Percentiles rank a stretch among this genome's conserved stretches.
These are phyloP conservation scores for Coemansia sp. DNA, from an alignment of 192 early-diverging fungal genomes.

Conservation along the genomic window DNA sequence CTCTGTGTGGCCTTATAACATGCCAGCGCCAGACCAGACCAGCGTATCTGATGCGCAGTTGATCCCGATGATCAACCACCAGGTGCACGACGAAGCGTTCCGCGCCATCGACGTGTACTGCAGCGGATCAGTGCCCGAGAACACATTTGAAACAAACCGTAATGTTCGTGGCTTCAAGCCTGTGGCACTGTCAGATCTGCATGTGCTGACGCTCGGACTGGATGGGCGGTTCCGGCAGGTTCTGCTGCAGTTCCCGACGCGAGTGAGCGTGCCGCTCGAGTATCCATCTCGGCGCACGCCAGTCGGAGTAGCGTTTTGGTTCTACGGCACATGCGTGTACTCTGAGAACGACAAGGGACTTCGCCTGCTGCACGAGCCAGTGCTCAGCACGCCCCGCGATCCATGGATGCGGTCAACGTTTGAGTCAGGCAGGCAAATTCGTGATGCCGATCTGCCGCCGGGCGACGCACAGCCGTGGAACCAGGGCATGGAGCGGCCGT, in stretches of 20 bases:
- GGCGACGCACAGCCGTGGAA: constrained; percentile 4
- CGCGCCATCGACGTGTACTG: constrained; percentile 1
- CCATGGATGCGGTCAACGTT: constrained; percentile 7
- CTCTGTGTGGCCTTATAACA: not conserved
- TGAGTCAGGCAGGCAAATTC: not conserved
- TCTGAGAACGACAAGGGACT: constrained; percentile 26
- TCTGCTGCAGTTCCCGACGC: constrained; percentile 13
- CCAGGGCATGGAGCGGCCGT: constrained; percentile 3
- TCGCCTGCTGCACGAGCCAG: constrained; percentile 10
- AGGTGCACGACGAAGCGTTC: constrained; percentile 15
- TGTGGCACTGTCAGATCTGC: constrained; percentile 13
- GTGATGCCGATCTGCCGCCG: not conserved
- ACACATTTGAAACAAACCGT: constrained; percentile 1
- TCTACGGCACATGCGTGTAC: constrained; percentile 3
- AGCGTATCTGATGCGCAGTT: not conserved
- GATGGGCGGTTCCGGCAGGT: constrained; percentile 28
- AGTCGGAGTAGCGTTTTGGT: constrained; percentile 15
- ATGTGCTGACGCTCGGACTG: constrained; percentile 11
- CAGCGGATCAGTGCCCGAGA: not conserved
- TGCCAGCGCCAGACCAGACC: not conserved
- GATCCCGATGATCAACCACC: constrained; percentile 20
- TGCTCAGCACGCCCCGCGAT: constrained; percentile 5
- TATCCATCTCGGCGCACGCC: constrained; percentile 7
- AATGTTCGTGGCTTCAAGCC: constrained; percentile 8
- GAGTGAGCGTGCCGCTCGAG: constrained; percentile 11